Evolutionary conservation across 179 eudicot genomes (phyloP), one percentile per base, ranked within the genome.

Genomic region (Sideroxylon spinosum): DNA sequence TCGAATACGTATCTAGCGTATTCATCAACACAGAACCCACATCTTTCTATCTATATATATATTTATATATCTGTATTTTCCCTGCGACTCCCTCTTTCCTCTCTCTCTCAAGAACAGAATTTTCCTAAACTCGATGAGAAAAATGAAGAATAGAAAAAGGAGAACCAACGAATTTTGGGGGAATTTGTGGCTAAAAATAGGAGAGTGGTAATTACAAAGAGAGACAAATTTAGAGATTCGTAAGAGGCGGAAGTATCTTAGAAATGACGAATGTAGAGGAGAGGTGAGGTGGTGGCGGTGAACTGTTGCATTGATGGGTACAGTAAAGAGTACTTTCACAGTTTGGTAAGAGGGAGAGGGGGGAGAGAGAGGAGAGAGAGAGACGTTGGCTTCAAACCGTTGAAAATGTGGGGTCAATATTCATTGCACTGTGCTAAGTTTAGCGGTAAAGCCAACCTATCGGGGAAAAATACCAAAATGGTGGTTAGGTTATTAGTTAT

Each of bases 361-460:
- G 10, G 44, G n/a, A 57, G 63, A 29, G 14, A 32, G 57, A 57
- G 9, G 55, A 56, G 26, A 53, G 73, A 57, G 67, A 77, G 46
- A 66, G 32, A 59, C 49, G 67, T 56, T 57, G 59, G 28, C 29
- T 50, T 78, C 16, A 29, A 63, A 78, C 65, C 56, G 81, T 79
- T 79, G 73, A 28, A 64, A 73, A 79, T 53, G 81, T 79, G 73
- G 78, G 81, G 81, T 71, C 77, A 12, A 72, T 61, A 71, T 73
- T 64, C 44, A 8, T 23, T 62, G 37, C 53, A 0, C 4, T 23
- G 3, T n/a, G 17, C 72, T 37, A 73, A 64, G 71, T 73, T 73
- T 79, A 61, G 81, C 71, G 66, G 73, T 75, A 52, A 79, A 73
- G 77, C 62, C 56, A 71, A 59, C 64, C 77, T 28, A 48, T 48